Evolutionary conservation across 2,329 filamentous ascomycete species (phyloP), one percentile per base, ranked within the genome.

Genomic region (Arachnomyces sp.): DNA sequence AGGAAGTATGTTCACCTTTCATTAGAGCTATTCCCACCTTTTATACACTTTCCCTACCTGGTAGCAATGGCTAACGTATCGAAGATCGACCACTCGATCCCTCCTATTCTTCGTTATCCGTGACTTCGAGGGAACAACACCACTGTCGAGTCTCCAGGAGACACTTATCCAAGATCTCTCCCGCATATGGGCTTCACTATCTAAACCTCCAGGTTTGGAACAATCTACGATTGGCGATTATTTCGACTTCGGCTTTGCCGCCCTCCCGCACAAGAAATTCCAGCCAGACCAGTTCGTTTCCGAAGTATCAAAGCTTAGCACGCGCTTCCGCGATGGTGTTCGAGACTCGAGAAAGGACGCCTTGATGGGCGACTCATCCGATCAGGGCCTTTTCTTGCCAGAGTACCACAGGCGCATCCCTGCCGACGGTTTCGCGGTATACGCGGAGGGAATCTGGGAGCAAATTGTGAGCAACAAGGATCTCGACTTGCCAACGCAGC

Each of bases 391-490:
- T 3, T 92, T 98, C 59, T 68, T 96, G 32, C 82, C 92, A 15
- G 89, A 95, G 54, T 98, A 98, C 60, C 92, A 98, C 66, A 77
- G 92, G 45, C 77, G 92, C 42, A 98, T 98, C 48, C 92, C 92
- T 8, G 92, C 92, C 7, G 92, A 98, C 61, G 92, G 92, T n/a
- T 92, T 96, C 58, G 85, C 90, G 0, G 74, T 88, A 44, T 98
- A 98, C 54, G 89, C 92, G 0, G 81, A 92, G 59, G 87, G 89
- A 31, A 79, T 98, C 33, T 98, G 92, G 92, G 89, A 96, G 55
- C 90, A 96, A 65, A 98, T 98, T 58, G 89, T 94, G 53, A 84
- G 90, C 70, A 98, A 98, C 73, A 98, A 98, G 65, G 92, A 98
- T 57, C 73, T 98, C 40, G 92, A 98, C 64, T 66, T 98, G 43